Evolutionary conservation across 176 grass and related monocot genomes (phyloP).

Genomic region (Aegilops longissima): DNA sequence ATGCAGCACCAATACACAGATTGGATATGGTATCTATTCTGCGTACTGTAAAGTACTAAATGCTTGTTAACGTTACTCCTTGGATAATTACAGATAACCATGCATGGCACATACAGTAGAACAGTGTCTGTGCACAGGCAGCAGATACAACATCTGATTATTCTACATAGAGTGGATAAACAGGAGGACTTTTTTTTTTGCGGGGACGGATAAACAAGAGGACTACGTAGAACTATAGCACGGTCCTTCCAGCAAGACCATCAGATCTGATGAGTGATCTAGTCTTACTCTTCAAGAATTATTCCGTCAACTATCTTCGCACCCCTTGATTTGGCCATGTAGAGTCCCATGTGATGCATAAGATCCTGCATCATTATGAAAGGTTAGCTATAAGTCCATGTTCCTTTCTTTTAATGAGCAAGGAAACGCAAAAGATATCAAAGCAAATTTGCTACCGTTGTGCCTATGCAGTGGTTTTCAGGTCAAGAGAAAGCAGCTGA

Average conservation of each 20-base stretch:
- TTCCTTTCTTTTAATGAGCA: neutral
- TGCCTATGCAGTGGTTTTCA: neutral
- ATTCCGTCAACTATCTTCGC: slow-evolving; percentile 69
- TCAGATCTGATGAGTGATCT: neutral
- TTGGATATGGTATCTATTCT: neutral
- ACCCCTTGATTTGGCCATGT: slow-evolving; percentile 79
- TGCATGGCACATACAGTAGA: neutral
- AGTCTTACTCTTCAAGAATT: slow-evolving; percentile 32
- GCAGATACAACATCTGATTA: neutral
- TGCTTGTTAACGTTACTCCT: neutral
- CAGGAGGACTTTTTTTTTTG: neutral
- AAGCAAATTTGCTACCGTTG: neutral
- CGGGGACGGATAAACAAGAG: neutral
- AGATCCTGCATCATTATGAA: slow-evolving; percentile 51
- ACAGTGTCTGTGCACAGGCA: neutral
- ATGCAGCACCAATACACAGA: neutral
- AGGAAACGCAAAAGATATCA: neutral
- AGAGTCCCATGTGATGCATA: slow-evolving; percentile 89
- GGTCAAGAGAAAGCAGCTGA: neutral
- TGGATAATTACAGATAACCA: neutral
- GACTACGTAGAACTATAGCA: neutral
- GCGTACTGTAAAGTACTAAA: neutral
- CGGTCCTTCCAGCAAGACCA: neutral
- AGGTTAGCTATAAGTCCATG: neutral
- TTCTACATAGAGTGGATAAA: slow-evolving; percentile 5